These are phyloP conservation scores for Simplicillium sp. DNA, from an alignment of 2,329 filamentous ascomycete species.

Conservation along the genomic window DNA sequence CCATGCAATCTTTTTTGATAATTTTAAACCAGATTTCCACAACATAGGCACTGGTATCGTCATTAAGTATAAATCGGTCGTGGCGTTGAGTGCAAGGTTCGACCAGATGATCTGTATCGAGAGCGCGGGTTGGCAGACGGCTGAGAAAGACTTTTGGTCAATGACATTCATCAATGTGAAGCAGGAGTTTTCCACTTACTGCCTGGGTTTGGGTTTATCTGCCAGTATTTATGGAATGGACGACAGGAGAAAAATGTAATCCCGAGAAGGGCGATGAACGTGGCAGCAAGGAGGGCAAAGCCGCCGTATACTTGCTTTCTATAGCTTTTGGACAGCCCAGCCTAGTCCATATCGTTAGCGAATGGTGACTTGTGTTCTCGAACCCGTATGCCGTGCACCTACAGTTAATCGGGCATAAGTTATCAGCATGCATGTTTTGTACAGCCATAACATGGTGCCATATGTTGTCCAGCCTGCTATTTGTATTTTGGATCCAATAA, in stretches of 20 bases:
- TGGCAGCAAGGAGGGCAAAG: conserved; percentile 20
- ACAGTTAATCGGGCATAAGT: conserved; percentile 43
- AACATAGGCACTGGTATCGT: conserved; percentile 38
- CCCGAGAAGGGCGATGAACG: conserved; percentile 21
- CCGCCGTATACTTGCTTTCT: conserved; percentile 19
- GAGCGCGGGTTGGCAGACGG: conserved; percentile 27
- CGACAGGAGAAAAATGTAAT: conserved; percentile 24
- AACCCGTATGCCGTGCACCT: conserved; percentile 4
- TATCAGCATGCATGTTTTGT: conserved; percentile 42
- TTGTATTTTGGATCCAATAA: conserved; percentile 43
- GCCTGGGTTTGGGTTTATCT: conserved; percentile 30
- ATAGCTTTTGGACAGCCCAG: conserved; percentile 17
- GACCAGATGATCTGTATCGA: conserved; percentile 29
- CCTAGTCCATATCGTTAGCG: conserved; percentile 11
- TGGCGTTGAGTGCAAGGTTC: conserved; percentile 23
- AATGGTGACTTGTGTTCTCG: conserved; percentile 11
- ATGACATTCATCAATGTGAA: conserved; percentile 25
- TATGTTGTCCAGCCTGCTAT: conserved; percentile 43
- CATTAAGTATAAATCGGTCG: conserved; percentile 29
- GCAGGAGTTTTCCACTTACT: conserved; percentile 16
- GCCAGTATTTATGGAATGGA: conserved; percentile 27
- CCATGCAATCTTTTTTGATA: conserved; percentile 40
- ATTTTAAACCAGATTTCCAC: conserved; percentile 37
- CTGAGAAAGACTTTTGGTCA: conserved; percentile 30
- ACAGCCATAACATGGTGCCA: conserved; percentile 36